Base-by-base conservation (phyloP, 495 filamentous ascomycete species). In the Aspergillus haitiensis region DNA sequence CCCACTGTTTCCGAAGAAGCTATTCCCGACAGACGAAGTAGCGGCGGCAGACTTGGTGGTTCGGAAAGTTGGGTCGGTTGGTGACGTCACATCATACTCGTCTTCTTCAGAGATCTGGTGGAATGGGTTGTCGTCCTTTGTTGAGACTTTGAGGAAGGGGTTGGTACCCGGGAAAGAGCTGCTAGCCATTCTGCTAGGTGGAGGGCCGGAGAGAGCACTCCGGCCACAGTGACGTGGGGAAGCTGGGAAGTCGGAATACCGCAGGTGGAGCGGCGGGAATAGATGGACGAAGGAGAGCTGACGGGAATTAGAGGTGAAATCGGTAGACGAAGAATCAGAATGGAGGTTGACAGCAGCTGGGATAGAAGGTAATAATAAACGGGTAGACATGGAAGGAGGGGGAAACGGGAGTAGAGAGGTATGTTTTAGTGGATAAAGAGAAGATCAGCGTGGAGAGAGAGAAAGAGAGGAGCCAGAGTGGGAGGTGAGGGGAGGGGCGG, bases 31-130 rank as follows among this genome's bases (percentile, higher is more conserved):
- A 12, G 68, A 56, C 5, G 65, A 52, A 51, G 61, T 47, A 40
- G 57, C 58, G 9, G 65, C 62, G 40, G 67, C 61, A 31, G 71
- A 58, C 63, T 74, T 74, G 52, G 61, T 64, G 46, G 72, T 70
- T 64, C 76, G 75, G 67, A 84, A 85, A 35, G 79, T 80, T 47
- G 81, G 61, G 33, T 84, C 74, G 56, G 84, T 87, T 59, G 85
- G 85, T 66, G 84, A 86, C 72, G 78, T 80, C 77, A 86, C 81
- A 65, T 82, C 78, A 61, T 82, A 84, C 64, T 87, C 85, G 15
- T 88, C 85, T 46, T 87, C 85, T 52, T 82, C 79, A 1, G 84
- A 66, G 51, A 81, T 80, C 67, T 84, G 80, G 57, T 81, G 79
- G 63, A 75, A 75, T 50, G 70, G 49, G 47, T 69, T 73, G 27